These are phyloP conservation scores for Friedmanniomyces simplex DNA, from an alignment of 495 filamentous ascomycete genomes.

Conservation along the genomic window DNA sequence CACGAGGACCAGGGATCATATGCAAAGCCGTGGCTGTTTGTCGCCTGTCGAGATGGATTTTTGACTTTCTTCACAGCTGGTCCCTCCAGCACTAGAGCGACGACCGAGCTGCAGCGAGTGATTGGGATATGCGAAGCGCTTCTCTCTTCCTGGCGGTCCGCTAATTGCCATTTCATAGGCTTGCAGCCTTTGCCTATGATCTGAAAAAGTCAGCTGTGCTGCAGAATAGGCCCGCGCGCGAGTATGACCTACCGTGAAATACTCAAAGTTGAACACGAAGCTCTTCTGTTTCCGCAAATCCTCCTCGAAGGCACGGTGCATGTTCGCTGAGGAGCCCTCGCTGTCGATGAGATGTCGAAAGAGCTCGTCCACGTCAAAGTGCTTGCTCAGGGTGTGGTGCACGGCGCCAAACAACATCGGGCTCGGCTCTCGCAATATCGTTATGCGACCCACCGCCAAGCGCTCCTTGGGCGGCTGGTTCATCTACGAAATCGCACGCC, in stretches of 20 bases:
- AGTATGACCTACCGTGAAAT: conserved; percentile 31
- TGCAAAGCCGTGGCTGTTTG: conserved; percentile 31
- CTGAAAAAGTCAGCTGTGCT: not conserved
- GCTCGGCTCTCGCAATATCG: conserved; percentile 42
- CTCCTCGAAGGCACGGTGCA: conserved; percentile 34
- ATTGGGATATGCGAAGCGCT: conserved; percentile 38
- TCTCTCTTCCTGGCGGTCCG: conserved; percentile 29
- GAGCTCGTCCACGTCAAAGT: conserved; percentile 46
- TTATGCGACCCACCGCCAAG: conserved; percentile 42
- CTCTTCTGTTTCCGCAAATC: conserved; percentile 33
- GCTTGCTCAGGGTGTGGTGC: conserved; percentile 38
- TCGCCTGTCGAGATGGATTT: conserved; percentile 30
- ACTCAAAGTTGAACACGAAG: conserved; percentile 48
- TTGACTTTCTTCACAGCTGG: conserved; percentile 28
- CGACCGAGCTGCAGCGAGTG: conserved; percentile 39
- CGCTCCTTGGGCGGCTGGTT: conserved; percentile 24
- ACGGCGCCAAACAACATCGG: conserved; percentile 42
- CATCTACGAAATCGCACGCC: conserved; percentile 33
- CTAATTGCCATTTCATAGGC: conserved; percentile 43
- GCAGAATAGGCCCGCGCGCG: not conserved
- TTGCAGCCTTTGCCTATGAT: conserved; percentile 25
- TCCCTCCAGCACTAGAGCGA: conserved; percentile 40
- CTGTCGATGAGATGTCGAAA: conserved; percentile 35
- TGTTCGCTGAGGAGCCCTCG: conserved; percentile 28
- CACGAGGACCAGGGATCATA: conserved; percentile 42